Conservation (phyloP, 1,139 yeast genomes). For the Saccharomyces hybrid region DNA sequence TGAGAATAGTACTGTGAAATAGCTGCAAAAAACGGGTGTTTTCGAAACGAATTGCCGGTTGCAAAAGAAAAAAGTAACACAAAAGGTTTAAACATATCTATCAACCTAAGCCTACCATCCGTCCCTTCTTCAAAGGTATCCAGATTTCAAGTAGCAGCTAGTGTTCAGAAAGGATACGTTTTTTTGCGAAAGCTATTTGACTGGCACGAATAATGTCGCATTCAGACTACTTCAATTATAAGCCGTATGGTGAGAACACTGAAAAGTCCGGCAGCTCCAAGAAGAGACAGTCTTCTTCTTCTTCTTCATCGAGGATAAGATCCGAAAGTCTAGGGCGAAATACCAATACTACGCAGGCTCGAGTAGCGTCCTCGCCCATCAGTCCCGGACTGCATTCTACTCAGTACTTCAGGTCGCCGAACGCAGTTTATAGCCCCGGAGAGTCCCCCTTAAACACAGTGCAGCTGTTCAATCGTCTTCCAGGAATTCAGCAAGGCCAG, state of each 20-base stretch:
- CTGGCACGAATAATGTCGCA: conserved; percentile 7
- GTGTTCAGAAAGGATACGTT: neutral
- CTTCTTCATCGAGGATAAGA: conserved; percentile 1
- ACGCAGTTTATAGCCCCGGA: conserved; percentile 9
- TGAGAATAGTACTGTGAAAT: neutral
- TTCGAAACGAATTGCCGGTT: neutral
- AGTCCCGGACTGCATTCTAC: conserved; percentile 8
- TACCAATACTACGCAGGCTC: neutral
- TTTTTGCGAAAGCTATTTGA: neutral
- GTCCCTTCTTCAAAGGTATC: neutral
- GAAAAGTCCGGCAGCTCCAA: neutral
- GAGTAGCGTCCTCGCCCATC: conserved; percentile 7
- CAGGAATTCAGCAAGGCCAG: conserved; percentile 5
- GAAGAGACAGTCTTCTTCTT: neutral
- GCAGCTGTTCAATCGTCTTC: conserved; percentile 10
- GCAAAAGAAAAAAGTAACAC: neutral
- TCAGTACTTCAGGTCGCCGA: conserved; percentile 9
- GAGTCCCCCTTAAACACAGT: conserved; percentile 8
- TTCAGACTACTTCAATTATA: conserved; percentile 12
- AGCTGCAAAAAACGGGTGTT: neutral
- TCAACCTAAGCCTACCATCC: neutral
- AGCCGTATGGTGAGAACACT: conserved; percentile 7
- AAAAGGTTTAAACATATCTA: neutral
- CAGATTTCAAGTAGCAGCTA: neutral
- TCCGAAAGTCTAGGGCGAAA: neutral